These are phyloP conservation scores for Jasminum sambac DNA, from an alignment of 257 asterid genomes.

Conservation along the genomic window DNA sequence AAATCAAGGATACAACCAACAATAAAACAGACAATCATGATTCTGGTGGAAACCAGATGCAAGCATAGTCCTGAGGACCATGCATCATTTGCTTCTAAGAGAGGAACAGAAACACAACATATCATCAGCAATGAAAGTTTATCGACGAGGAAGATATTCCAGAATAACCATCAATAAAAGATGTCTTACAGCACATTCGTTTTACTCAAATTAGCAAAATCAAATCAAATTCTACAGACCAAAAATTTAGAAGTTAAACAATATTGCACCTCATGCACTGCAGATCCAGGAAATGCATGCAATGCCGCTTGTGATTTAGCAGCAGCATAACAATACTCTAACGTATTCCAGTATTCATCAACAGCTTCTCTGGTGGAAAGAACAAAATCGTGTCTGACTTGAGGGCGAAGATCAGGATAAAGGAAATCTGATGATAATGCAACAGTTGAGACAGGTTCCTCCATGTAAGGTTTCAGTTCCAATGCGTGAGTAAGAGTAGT, in stretches of 20 bases:
- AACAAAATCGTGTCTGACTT: constrained; percentile 87
- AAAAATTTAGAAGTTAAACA: not conserved
- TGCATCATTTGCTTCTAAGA: not conserved
- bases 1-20: no score
- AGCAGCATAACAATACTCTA: constrained; percentile 87
- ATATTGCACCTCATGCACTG: constrained; percentile 72
- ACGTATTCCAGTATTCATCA: constrained; percentile 87
- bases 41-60: not conserved
- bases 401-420: constrained; percentile 88
- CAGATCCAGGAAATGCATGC: constrained; percentile 95
- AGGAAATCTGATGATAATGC: constrained; percentile 44
- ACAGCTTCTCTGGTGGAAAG: constrained; percentile 77
- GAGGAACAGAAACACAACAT: not conserved
- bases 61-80: constrained; percentile 1
- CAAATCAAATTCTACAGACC: constrained; percentile 11
- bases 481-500: constrained; percentile 71
- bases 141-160: not conserved
- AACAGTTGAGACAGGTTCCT: constrained; percentile 71
- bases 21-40: constrained; percentile 7
- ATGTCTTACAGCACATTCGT: not conserved
- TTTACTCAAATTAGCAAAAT: constrained; percentile 16
- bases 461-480: constrained; percentile 92
- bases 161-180: constrained; percentile 20
- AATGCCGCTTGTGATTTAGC: constrained; percentile 75
- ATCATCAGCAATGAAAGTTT: constrained; percentile 15